Percentiles rank a stretch among this genome's conserved stretches.
Conservation (phyloP, 1,139 yeast species). For the Protomyces arabidopsidicola region DNA sequence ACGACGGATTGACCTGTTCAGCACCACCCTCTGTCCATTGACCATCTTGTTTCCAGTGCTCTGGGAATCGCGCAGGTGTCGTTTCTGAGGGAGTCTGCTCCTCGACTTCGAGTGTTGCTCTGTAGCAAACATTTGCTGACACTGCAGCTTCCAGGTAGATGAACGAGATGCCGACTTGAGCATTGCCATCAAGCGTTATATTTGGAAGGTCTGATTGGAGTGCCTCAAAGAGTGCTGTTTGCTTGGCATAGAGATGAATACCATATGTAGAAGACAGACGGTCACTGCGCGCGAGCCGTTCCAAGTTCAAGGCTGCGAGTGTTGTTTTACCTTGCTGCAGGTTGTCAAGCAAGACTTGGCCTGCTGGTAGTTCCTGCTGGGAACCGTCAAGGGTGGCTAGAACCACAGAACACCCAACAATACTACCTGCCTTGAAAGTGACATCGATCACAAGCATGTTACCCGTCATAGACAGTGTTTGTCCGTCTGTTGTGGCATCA, state of each 20-base stretch:
- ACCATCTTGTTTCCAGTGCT: neutral
- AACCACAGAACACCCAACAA: slow-evolving; percentile 10
- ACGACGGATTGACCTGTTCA: neutral
- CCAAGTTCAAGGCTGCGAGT: slow-evolving; percentile 4
- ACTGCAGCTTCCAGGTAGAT: neutral
- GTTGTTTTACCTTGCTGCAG: neutral
- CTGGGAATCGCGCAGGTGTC: neutral
- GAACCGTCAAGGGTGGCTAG: slow-evolving; percentile 20
- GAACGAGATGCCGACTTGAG: neutral
- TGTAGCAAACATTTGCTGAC: neutral
- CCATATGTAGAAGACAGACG: neutral
- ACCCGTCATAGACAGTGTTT: slow-evolving; percentile 18
- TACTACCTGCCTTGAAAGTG: neutral
- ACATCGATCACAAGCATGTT: slow-evolving; percentile 21
- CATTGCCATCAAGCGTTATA: neutral
- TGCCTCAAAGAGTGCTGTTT: neutral
- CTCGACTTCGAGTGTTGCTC: slow-evolving; percentile 3
- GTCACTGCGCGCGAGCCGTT: slow-evolving; percentile 8
- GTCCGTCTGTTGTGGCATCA: slow-evolving; percentile 4
- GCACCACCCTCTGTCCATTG: neutral
- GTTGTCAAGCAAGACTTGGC: slow-evolving; percentile 4
- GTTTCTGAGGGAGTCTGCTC: slow-evolving; percentile 2
- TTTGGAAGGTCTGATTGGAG: neutral
- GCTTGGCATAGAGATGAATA: neutral
- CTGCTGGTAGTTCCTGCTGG: slow-evolving; percentile 14